These are phyloP conservation scores for Neocatenulostroma microsporum DNA, from an alignment of 2,329 filamentous ascomycete species.

Conservation along the genomic window DNA sequence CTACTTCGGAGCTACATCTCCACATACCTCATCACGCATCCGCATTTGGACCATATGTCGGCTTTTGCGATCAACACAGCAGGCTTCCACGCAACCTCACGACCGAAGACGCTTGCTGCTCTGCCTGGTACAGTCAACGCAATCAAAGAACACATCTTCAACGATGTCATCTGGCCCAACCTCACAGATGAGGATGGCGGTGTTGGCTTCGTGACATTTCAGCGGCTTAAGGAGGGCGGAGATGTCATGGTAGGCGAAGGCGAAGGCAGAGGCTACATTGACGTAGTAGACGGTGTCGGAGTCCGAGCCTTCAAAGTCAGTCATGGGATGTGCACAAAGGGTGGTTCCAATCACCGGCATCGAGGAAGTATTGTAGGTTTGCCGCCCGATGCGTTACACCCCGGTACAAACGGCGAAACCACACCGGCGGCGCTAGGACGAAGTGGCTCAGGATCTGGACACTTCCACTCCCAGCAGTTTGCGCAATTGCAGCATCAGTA, in stretches of 20 bases:
- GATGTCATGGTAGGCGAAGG: conserved; percentile 76
- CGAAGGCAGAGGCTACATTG: conserved; percentile 72
- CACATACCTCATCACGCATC: conserved; percentile 87
- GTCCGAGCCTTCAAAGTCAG: conserved; percentile 81
- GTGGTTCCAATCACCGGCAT: conserved; percentile 32
- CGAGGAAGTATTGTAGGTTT: conserved; percentile 37
- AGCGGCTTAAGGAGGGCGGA: conserved; percentile 79
- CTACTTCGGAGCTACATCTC: conserved; percentile 74
- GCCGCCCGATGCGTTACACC: conserved; percentile 29
- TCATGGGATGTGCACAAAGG: conserved; percentile 81
- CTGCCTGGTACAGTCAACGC: conserved; percentile 84
- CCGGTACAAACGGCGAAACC: conserved; percentile 21
- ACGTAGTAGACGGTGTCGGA: conserved; percentile 80
- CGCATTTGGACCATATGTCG: conserved; percentile 91
- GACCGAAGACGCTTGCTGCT: conserved; percentile 77
- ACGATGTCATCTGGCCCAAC: conserved; percentile 97
- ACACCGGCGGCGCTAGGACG: conserved; percentile 16
- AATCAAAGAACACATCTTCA: conserved; percentile 92
- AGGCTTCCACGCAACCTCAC: conserved; percentile 64
- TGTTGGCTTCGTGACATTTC: conserved; percentile 83
- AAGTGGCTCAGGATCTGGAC: conserved; percentile 21
- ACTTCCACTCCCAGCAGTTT: too few species aligned
- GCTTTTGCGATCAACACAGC: conserved; percentile 93
- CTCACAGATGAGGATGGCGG: conserved; percentile 93
- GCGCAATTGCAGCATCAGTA: too few species aligned